Base-by-base conservation (phyloP, 1,284 basidiomycete species). In the Takashimella koratensis region DNA sequence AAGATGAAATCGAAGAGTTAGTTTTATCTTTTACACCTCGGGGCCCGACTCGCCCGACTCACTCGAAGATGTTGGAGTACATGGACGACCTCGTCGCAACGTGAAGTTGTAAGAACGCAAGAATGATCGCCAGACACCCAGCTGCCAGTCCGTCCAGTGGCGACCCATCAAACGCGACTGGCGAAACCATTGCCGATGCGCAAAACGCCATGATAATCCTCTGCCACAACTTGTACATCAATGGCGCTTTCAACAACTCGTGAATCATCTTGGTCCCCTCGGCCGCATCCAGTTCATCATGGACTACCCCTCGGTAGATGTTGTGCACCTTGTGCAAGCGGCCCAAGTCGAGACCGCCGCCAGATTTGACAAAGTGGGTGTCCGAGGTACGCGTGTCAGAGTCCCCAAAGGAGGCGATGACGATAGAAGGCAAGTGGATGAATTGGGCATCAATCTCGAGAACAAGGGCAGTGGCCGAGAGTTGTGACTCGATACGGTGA, bases 11-110 rank as follows among this genome's bases (percentile, higher is more conserved):
- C 10, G 16, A 16, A 36, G 16, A 36, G 16, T 16, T 36, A 16
- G 16, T 36, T 36, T 36, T 16, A 36, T 36, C 50, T 50, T 23
- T 36, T 53, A 73, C 52, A 73, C 45, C 51, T 47, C 27, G 49
- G 16, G 57, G 49, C 5, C 23, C 47, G 11, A 50, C 24, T 51
- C 49, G 46, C 41, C 41, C 40, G 42, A 79, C 86, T 73, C 67
- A 90, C 88, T 92, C 90, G 64, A 90, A 92, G 52, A 93, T 87
- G 64, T 90, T 91, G 5, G 87, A 87, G 71, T 90, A 92, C 75
- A 89, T 84, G 1, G 86, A 80, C 63, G 86, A 89, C 72, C 87
- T 88, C 54, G 84, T 81, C 5, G 88, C 88, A 4, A 86, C 83
- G 63, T 83, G 84, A 47, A 90, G 76, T 25, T 88, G 87, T 43